Evolutionary conservation across 352 stramenopile species (phyloP).

Genomic region (Phytophthora foliorum): DNA sequence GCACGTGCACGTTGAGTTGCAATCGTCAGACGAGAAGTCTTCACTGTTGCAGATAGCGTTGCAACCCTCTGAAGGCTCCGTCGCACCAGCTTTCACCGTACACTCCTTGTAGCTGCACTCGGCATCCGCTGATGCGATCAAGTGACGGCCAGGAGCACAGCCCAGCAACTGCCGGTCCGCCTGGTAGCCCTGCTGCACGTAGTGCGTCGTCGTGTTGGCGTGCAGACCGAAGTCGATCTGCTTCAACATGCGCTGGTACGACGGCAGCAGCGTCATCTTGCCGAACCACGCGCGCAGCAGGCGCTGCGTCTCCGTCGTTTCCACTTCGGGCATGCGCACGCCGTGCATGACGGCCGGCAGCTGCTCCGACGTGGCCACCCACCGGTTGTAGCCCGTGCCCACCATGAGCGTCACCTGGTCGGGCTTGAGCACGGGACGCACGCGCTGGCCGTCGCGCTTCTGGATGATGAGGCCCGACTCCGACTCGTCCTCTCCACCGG

Average conservation of each 20-base stretch:
- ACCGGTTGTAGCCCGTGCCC: slow-evolving; percentile 64
- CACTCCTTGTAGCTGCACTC: slow-evolving; percentile 48
- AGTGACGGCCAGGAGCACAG: slow-evolving; percentile 43
- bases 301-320: slow-evolving; percentile 39
- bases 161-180: slow-evolving; percentile 44
- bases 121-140: slow-evolving; percentile 38
- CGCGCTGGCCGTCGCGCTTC: slow-evolving; percentile 44
- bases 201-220: slow-evolving; percentile 40
- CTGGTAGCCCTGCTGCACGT: slow-evolving; percentile 29
- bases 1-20: slow-evolving; percentile 41
- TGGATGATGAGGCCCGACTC: slow-evolving; percentile 69
- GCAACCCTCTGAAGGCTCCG: slow-evolving; percentile 41
- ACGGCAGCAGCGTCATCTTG: slow-evolving; percentile 72
- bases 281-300: slow-evolving; percentile 64
- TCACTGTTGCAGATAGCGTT: slow-evolving; percentile 52
- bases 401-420: slow-evolving; percentile 71
- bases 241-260: slow-evolving; percentile 62
- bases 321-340: slow-evolving; percentile 60
- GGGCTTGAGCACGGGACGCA: slow-evolving; percentile 59
- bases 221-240: slow-evolving; percentile 61
- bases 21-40: slow-evolving; percentile 33
- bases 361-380: slow-evolving; percentile 53
- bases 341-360: slow-evolving; percentile 67
- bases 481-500: slow-evolving; percentile 34
- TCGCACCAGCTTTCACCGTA: slow-evolving; percentile 33